Base-by-base conservation (phyloP, 257 asterid genomes). In the Plantago elongata region DNA sequence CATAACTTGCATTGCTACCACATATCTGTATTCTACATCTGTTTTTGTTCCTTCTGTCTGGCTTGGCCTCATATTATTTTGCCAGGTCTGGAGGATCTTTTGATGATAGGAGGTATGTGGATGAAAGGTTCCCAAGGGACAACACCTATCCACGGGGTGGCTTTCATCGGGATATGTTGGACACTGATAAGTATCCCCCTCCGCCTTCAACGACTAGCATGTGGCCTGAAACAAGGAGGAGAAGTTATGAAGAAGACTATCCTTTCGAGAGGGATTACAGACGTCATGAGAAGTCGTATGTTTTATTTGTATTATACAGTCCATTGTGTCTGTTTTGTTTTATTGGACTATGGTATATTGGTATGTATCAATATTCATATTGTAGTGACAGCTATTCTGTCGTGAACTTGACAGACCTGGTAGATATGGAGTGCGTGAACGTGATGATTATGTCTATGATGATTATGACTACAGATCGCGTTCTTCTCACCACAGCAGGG, bases 51-150 rank as follows among this genome's bases (percentile, higher is more conserved):
- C 61, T 75, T 76, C 67, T 75, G 73, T 67, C 54, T 60, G 69
- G 58, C 62, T 59, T 51, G 64, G 65, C 72, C 77, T 74, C 77
- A 69, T 76, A 69, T 62, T 74, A 59, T 80, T 54, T 75, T 80
- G 73, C 82, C 89, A 89, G 99, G 89, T 87, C 71, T 78, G 85
- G 81, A 81, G 96, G 85, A 70, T 78, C 97, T 44, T 85, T 83
- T 77, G 96, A 87, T 75, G 95, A 78, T 74, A 82, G 97, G 94
- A 86, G 97, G 76, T 89, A 75, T 83, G 51, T 83, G 60, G 99
- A 88, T 74, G 99, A 86, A 71, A 83, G 99, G 79, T 80, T 78
- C 82, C 67, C 94, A 30, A 87, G 99, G 80, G 99, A 88, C 48
- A 75, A 77, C 84, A 78, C 68, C 66, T 80, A 85, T 69, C 79